Base-by-base conservation (phyloP, 2,329 filamentous ascomycete genomes). In the Curvularia verruculosa region DNA sequence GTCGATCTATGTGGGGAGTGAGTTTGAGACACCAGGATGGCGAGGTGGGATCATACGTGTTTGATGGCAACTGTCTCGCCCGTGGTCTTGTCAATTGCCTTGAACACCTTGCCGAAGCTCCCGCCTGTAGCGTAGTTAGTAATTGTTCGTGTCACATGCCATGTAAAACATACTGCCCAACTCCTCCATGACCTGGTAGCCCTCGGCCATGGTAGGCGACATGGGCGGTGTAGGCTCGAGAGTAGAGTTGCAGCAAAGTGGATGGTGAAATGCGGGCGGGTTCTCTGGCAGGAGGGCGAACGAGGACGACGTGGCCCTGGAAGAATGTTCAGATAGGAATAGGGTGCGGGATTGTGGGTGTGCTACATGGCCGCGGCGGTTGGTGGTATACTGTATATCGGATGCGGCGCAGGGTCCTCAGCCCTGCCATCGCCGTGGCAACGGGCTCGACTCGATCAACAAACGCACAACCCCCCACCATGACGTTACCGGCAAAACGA, bases 61-160 rank as follows among this genome's bases (percentile, higher is more conserved):
- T 99, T 99, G 78, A 99, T 95, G 29, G 95, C 95, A 52, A 98
- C 95, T 39, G 93, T 89, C 70, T 97, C 92, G 63, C 94, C 94
- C 1, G 94, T 97, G 26, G 87, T 82, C 74, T 88, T 91, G 71
- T 98, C 92, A 72, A 97, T 93, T 49, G 92, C 95, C 77, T 97
- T 97, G 84, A 96, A 99, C 29, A 99, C 95, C 43, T 94, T 88
- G 54, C 95, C 95, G 77, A 99, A 99, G 77, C 93, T 97, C 57
- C 94, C 94, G 78, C 91, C 92, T 96, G 52, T 24, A 45, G 34
- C 29, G 8, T 31, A 43, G 57, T 73, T 37, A 73, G 68, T 54
- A 39, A 39, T 13, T 21, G 43, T 1, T 5, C 40, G 12, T 24
- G 8, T 10, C 12, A 15, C 10, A 21, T n/a, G 40, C 36, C 19